phyloP scores from a whole-genome alignment of 495 filamentous ascomycete genomes.

The Apodospora peruviana region DNA sequence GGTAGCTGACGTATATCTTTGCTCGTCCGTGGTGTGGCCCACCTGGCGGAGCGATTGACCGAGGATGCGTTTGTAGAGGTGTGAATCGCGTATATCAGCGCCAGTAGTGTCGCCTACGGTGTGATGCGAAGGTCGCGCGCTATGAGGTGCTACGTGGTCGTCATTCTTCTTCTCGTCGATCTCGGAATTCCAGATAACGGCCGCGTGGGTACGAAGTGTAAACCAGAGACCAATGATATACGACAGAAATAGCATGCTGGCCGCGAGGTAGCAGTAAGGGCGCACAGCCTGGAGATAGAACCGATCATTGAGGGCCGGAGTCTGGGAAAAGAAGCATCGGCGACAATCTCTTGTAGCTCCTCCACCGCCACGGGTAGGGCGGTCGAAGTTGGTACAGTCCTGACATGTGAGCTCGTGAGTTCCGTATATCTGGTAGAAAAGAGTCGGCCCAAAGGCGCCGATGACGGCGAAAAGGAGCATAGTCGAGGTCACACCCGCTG shows the following conservation, averaged over 20 bases:
- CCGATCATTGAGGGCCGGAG: slow-evolving; percentile 73
- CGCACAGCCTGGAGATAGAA: slow-evolving; percentile 88
- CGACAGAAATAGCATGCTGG: slow-evolving; percentile 79
- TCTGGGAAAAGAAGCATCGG: slow-evolving; percentile 88
- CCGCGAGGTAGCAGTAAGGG: slow-evolving; percentile 86
- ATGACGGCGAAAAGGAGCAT: slow-evolving; percentile 98
- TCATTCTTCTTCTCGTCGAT: slow-evolving; percentile 74
- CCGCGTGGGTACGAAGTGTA: slow-evolving; percentile 91
- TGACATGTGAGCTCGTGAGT: slow-evolving; percentile 92
- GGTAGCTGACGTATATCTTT: slow-evolving; percentile 37
- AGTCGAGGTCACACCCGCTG: slow-evolving; percentile 93
- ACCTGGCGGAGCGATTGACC: slow-evolving; percentile 81
- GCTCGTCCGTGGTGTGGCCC: slow-evolving; percentile 53
- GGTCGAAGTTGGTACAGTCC: slow-evolving; percentile 55
- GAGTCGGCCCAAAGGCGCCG: slow-evolving; percentile 91
- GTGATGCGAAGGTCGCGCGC: slow-evolving; percentile 34
- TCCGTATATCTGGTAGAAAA: slow-evolving; percentile 99
- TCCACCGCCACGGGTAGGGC: slow-evolving; percentile 25
- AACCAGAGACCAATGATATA: slow-evolving; percentile 96
- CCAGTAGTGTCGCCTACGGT: slow-evolving; percentile 34
- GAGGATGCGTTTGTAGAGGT: slow-evolving; percentile 88
- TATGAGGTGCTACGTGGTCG: slow-evolving; percentile 29
- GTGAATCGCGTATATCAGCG: slow-evolving; percentile 68
- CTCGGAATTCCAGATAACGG: slow-evolving; percentile 91
- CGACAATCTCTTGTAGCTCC: slow-evolving; percentile 62